These are phyloP conservation scores for Buddleja alternifolia DNA, from an alignment of 257 asterid species.

Conservation along the genomic window DNA sequence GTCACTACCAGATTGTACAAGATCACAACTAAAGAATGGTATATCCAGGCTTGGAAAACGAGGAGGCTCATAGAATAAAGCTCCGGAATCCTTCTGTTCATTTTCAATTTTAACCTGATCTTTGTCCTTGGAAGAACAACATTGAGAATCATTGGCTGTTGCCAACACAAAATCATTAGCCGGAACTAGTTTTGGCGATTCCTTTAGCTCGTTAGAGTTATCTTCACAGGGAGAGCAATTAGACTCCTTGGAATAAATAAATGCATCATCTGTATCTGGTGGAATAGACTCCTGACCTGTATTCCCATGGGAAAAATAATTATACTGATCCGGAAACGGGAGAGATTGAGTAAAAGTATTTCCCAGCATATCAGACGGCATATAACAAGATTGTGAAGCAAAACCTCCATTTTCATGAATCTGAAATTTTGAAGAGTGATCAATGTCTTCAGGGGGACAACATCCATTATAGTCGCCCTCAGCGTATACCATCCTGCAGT, in stretches of 20 bases:
- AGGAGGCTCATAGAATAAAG: slow-evolving; percentile 87
- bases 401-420: slow-evolving; percentile 49
- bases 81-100: slow-evolving; percentile 61
- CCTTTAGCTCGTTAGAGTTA: slow-evolving; percentile 43
- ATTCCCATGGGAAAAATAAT: slow-evolving; percentile 40
- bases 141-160: slow-evolving; percentile 43
- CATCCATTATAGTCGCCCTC: slow-evolving; percentile 44
- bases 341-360: slow-evolving; percentile 48
- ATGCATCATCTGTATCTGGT: slow-evolving; percentile 42
- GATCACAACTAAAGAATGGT: slow-evolving; percentile 89
- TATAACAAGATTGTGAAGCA: slow-evolving; percentile 49
- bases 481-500: slow-evolving; percentile 42
- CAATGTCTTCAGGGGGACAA: slow-evolving; percentile 47
- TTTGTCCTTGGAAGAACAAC: slow-evolving; percentile 37
- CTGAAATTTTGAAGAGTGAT: slow-evolving; percentile 54
- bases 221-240: slow-evolving; percentile 45
- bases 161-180: slow-evolving; percentile 55
- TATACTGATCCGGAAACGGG: slow-evolving; percentile 45
- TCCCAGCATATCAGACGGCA: slow-evolving; percentile 50
- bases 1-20: slow-evolving; percentile 69
- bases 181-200: slow-evolving; percentile 52
- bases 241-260: slow-evolving; percentile 43
- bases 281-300: slow-evolving; percentile 42
- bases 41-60: slow-evolving; percentile 89
- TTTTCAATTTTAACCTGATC: slow-evolving; percentile 30